Evolutionary conservation across 208 protist species (phyloP).

Genomic region (Phytomonas sp.): DNA sequence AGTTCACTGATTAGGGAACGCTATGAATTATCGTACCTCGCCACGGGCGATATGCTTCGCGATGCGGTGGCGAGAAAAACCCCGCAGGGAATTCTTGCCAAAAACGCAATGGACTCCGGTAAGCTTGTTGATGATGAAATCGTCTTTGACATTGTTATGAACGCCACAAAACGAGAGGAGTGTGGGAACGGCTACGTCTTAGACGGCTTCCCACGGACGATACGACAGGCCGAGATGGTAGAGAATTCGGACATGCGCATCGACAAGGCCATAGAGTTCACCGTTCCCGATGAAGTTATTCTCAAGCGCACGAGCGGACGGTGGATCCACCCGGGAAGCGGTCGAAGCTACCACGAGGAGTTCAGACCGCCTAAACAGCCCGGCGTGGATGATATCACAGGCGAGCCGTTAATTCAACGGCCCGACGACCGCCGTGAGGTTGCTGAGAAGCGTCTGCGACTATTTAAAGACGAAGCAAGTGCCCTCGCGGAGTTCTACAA

Average conservation of each 20-base stretch:
- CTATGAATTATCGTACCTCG: constrained; percentile 90
- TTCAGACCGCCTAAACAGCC: constrained; percentile 87
- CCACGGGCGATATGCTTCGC: constrained; percentile 92
- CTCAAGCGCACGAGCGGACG: constrained; percentile 83
- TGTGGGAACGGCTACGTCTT: constrained; percentile 91
- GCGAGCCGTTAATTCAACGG: constrained; percentile 89
- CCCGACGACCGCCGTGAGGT: constrained; percentile 91
- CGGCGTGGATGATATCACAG: constrained; percentile 90
- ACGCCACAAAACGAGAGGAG: constrained; percentile 72
- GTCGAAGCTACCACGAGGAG: constrained; percentile 90
- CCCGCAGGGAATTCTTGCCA: constrained; percentile 52
- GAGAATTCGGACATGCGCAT: constrained; percentile 71
- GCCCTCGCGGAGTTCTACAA: constrained; percentile 86
- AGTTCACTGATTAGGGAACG: constrained; percentile 80
- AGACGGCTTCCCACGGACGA: constrained; percentile 93
- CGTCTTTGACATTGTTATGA: constrained; percentile 87
- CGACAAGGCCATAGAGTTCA: constrained; percentile 86
- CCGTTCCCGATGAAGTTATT: constrained; percentile 89
- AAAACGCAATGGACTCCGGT: constrained; percentile 68
- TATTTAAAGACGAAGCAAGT: constrained; percentile 78
- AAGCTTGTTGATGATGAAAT: constrained; percentile 89
- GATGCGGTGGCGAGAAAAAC: constrained; percentile 71
- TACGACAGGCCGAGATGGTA: constrained; percentile 89
- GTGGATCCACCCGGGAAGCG: constrained; percentile 89
- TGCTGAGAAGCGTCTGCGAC: constrained; percentile 77